A percentile compares a stretch with the other conserved stretches of the same genome.
Conservation (phyloP, 2,329 filamentous ascomycete genomes). For the Cephalotrichum gorgonifer region DNA sequence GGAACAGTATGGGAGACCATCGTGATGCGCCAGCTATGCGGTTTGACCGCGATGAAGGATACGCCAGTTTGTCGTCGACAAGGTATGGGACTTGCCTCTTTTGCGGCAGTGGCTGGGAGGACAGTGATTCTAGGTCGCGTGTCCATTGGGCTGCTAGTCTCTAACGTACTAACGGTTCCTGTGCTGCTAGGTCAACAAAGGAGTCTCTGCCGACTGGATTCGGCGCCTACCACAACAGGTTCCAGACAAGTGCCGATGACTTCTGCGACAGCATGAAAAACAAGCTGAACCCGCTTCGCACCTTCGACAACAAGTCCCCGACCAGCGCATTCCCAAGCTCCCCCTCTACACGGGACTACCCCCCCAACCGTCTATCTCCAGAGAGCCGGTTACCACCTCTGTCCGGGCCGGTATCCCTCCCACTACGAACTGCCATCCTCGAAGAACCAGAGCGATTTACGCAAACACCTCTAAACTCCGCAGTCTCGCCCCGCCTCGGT, state of each 20-base stretch:
- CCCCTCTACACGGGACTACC: slow-evolving; percentile 27
- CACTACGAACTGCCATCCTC: slow-evolving; percentile 23
- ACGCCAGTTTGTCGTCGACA: slow-evolving; percentile 29
- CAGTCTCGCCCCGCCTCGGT: slow-evolving; percentile 33
- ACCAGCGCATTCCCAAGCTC: slow-evolving; percentile 13
- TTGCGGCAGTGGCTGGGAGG: no score
- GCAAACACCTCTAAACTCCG: slow-evolving; percentile 36
- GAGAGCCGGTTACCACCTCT: slow-evolving; percentile 32
- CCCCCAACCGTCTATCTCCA: slow-evolving; percentile 22
- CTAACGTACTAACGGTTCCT: background rate
- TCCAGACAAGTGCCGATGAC: slow-evolving; percentile 32
- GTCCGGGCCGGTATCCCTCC: slow-evolving; percentile 34
- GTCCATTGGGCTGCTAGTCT: background rate
- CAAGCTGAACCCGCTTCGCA: slow-evolving; percentile 40
- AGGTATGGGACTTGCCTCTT: slow-evolving; percentile 15
- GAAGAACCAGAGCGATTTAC: slow-evolving; percentile 32
- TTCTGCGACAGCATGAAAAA: slow-evolving; percentile 42
- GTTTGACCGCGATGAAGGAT: slow-evolving; percentile 28
- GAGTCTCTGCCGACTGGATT: slow-evolving; percentile 31
- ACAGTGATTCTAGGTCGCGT: no score
- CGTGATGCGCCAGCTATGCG: slow-evolving; percentile 15
- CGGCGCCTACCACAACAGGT: slow-evolving; percentile 39
- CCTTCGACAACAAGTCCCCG: slow-evolving; percentile 29
- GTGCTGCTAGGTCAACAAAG: slow-evolving; percentile 23
- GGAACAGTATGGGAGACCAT: slow-evolving; percentile 29